phyloP scores from a whole-genome alignment of 345 rosid species.

The Pugionium cornutum region DNA sequence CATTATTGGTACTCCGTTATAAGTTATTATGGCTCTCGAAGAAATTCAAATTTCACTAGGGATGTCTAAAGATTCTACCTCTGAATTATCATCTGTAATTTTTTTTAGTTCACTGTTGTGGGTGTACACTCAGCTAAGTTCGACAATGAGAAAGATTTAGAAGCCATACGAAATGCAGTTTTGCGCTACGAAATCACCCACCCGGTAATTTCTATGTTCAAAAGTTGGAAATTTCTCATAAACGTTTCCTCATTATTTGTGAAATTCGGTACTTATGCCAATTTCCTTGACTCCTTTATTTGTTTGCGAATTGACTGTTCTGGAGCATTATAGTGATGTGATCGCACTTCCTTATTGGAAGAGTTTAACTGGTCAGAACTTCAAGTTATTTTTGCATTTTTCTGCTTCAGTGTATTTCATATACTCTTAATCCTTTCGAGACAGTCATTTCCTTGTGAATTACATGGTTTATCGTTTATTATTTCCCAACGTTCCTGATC shows the following conservation, averaged over 20 bases:
- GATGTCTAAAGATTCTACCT: not conserved
- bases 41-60: not conserved
- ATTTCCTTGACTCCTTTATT: not conserved
- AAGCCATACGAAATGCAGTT: slow-evolving; percentile 90
- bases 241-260: not conserved
- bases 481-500: not conserved
- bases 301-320: slow-evolving; percentile 3
- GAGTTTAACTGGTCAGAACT: not conserved
- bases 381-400: not conserved
- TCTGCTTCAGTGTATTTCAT: slow-evolving; percentile 7
- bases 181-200: slow-evolving; percentile 79
- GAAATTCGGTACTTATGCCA: not conserved
- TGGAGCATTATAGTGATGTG: slow-evolving; percentile 7
- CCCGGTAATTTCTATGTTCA: slow-evolving; percentile 56
- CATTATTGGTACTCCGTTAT: slow-evolving; percentile 11
- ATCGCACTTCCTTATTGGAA: slow-evolving; percentile 3
- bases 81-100: slow-evolving; percentile 9
- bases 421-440: not conserved
- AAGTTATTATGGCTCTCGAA: not conserved
- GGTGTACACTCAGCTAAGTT: slow-evolving; percentile 99
- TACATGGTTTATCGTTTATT: not conserved
- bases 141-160: slow-evolving; percentile 94
- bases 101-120: slow-evolving; percentile 74
- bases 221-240: not conserved
- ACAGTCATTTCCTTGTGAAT: slow-evolving; percentile 2